Percentiles rank a stretch among this genome's conserved stretches.
phyloP scores from a whole-genome alignment of 2,329 filamentous ascomycete genomes.

The Aspergillus melleus region DNA sequence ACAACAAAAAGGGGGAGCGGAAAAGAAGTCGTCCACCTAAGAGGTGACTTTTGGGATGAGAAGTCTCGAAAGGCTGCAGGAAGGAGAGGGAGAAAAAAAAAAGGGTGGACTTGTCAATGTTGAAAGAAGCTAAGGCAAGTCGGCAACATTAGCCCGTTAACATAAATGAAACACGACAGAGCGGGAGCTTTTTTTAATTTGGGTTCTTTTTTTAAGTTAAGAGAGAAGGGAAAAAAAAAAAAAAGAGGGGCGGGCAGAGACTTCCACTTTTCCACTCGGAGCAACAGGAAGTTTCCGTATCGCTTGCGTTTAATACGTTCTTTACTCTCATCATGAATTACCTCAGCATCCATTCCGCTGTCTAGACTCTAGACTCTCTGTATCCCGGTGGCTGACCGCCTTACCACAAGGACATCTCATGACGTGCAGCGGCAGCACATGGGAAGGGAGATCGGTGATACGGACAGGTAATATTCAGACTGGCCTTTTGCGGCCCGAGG shows the following conservation, averaged over 20 bases:
- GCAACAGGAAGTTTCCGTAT: not conserved
- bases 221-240: slow-evolving; percentile 1
- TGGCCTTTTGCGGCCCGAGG: not conserved
- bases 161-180: slow-evolving; percentile 2
- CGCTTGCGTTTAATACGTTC: too few relatives aligned
- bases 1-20: slow-evolving; percentile 1
- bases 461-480: too few relatives aligned
- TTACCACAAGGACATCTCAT: not conserved
- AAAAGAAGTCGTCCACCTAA: slow-evolving; percentile 5
- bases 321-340: too few relatives aligned
- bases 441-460: not conserved
- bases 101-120: not conserved
- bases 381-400: too few relatives aligned
- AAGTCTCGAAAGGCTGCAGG: not conserved
- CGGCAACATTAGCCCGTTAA: not conserved
- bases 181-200: not conserved
- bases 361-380: too few relatives aligned
- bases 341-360: too few relatives aligned
- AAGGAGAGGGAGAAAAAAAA: slow-evolving; percentile 1
- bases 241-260: slow-evolving; percentile 15
- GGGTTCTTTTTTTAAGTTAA: not conserved
- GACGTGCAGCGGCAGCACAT: not conserved
- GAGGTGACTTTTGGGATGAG: slow-evolving; percentile 14
- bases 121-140: too few relatives aligned
- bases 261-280: slow-evolving; percentile 16